phyloP scores from a whole-genome alignment of 225 moss, liverwort and hornwort species.

The Polytrichum formosum region DNA sequence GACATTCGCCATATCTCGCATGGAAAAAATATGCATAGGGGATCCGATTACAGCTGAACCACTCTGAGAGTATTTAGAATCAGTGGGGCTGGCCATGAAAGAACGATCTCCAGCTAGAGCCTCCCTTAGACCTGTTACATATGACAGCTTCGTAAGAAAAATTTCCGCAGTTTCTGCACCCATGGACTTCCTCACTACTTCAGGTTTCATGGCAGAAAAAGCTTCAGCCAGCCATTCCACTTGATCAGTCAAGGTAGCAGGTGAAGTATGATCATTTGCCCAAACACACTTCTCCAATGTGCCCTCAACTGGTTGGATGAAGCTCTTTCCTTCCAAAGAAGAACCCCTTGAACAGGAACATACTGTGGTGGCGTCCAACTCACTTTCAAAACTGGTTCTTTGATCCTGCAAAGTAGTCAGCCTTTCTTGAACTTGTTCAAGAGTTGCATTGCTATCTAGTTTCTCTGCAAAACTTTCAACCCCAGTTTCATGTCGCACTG shows the following conservation, averaged over 20 bases:
- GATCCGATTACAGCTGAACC: not conserved
- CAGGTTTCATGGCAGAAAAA: slow-evolving; percentile 22
- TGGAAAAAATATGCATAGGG: not conserved
- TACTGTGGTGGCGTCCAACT: not conserved
- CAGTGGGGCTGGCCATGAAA: not conserved
- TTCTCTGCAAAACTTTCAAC: not conserved
- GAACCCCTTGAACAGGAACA: not conserved
- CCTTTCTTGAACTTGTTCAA: not conserved
- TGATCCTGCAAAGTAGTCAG: not conserved
- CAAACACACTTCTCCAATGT: not conserved
- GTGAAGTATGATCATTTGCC: not conserved
- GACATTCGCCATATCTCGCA: not conserved
- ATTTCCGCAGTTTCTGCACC: not conserved
- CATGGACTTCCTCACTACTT: slow-evolving; percentile 9
- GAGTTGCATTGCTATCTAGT: not conserved
- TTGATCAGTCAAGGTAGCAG: not conserved
- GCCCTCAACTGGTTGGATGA: not conserved
- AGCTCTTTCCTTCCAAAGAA: not conserved
- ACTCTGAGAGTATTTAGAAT: not conserved
- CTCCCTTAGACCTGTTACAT: slow-evolving; percentile 9
- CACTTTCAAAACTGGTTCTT: not conserved
- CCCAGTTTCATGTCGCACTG: no score
- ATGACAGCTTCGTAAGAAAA: not conserved
- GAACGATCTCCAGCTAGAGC: slow-evolving; percentile 5
- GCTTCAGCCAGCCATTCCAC: slow-evolving; percentile 3